Evolutionary conservation across 129 eudicot species (phyloP), one percentile per base, ranked within the genome.

Genomic region (Arctium minus): DNA sequence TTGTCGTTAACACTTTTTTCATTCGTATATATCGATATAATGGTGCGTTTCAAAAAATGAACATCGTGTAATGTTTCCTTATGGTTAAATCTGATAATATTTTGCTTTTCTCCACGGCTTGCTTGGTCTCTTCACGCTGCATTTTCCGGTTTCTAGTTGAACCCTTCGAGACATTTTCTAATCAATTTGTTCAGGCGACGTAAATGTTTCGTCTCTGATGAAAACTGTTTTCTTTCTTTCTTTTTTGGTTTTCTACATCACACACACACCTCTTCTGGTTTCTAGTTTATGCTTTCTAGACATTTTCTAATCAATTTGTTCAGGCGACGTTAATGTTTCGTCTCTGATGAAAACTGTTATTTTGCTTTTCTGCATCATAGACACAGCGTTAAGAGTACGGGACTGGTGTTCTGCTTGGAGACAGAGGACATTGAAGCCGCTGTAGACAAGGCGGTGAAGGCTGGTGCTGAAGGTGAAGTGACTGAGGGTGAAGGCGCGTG

Each of bases 371-470:
- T 75, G 76, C 30, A n/a, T 15, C 33, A 35, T 32, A 44, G 15
- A 36, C 12, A 50, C 77, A 90, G 94, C 29, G 90, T 81, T 35
- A 86, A 33, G 17, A 88, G 88, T 68, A 75, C 84, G 62, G 94
- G 93, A 11, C 7, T 73, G 73, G 87, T 87, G 75, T 88, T 92
- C 83, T 81, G 84, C 81, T 39, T 94, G 72, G 98, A 91, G 88
- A 92, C 98, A 0, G 97, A 86, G 6, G 89, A 89, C 68, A 84
- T 95, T 31, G 94, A 88, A 65, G 91, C 87, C 4, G 98, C 97
- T 8, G 80, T 91, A 12, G 91, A 83, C 0, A 89, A 88, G 84
- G 98, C 97, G 32, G 89, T 91, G 31, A 86, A 53, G 30, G 98
- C 97, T 35, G 98, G 98, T 9, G 97, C 91, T 0, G 92, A 87